Base-by-base conservation (phyloP, 176 grass and related monocot genomes). In the Phragmites australis region DNA sequence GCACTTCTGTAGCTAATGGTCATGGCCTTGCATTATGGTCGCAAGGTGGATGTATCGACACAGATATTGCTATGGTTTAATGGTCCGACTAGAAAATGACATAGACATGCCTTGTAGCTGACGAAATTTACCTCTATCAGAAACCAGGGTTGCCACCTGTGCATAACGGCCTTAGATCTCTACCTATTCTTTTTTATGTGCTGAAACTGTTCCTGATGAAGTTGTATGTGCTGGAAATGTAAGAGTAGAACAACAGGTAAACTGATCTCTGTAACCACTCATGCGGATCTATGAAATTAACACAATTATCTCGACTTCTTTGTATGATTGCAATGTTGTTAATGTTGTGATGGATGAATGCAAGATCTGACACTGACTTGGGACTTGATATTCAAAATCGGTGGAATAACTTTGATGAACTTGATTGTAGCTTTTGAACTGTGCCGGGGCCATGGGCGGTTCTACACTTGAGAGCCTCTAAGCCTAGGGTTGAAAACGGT, bases 41-140 rank as follows among this genome's bases (percentile, higher is more conserved):
- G n/a, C 59, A 49, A 66, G 84, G 68, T 47, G n/a, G 4, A 34
- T 67, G 82, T 37, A 45, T 66, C 32, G 44, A 25, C 5, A 41
- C 58, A 72, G 1, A 56, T 13, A 23, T 86, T 65, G 14, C 19
- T 60, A 66, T 75, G 16, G 51, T 45, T 65, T 74, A 52, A 55
- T 10, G 10, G 37, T 23, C 18, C 1, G 19, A 49, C 41, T 81
- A 75, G 84, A 74, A 65, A 68, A 58, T 81, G 70, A 81, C 31
- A 68, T 87, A 67, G 70, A 87, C 68, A 64, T 32, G 77, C 51
- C 51, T 60, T 81, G 77, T 74, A 75, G 42, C 39, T 80, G 58
- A 81, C 19, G 65, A 56, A 46, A 66, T 74, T 54, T 23, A 65
- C 37, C 42, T 26, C 19, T 30, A 62, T 79, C 25, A 42, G 25